Base-by-base conservation (phyloP, 2,329 filamentous ascomycete species). In the Apiospora marii region DNA sequence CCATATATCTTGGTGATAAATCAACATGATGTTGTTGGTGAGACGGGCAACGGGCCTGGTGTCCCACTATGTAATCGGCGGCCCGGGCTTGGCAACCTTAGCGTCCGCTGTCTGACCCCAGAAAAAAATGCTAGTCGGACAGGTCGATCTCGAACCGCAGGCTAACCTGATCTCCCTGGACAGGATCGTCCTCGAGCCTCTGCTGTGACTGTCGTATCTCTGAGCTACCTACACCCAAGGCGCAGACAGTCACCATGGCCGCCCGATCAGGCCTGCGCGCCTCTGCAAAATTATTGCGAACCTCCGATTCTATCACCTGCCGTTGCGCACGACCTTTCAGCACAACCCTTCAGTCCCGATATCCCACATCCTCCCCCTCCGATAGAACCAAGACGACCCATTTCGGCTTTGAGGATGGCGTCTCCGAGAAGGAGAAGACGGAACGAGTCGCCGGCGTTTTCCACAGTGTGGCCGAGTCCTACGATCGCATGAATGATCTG, bases 401-500 rank as follows among this genome's bases (percentile, higher is more conserved):
- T 84, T 98, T 98, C 82, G 95, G 95, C 70, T 98, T 94, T 82
- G 89, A 95, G 84, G 80, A 81, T 74, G 96, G 94, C 58, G 88
- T 98, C 53, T 90, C 93, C 22, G 94, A 97, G 81, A 87, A 90
- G 13, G 87, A 96, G 82, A 98, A 98, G 84, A 85, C 84, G 64
- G 79, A 87, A 76, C 82, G 85, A 87, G 95, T 98, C 53, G 93
- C 93, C 73, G 91, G 90, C 58, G 96, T 99, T 73, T 99, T 99
- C 86, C 96, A 94, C 83, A 98, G 93, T 76, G 96, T 99, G 53
- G 96, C 96, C 77, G 92, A 94, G 75, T 94, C 93, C 24, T 99
- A 99, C 85, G 96, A 99, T 83, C 93, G 92, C 74, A 99, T 99
- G 96, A 99, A 99, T 85, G 96, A 99, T 83, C 89, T 98, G 77